Evolutionary conservation across 2,329 filamentous ascomycete genomes (phyloP).

Genomic region (Verticillium zaregamsianum): DNA sequence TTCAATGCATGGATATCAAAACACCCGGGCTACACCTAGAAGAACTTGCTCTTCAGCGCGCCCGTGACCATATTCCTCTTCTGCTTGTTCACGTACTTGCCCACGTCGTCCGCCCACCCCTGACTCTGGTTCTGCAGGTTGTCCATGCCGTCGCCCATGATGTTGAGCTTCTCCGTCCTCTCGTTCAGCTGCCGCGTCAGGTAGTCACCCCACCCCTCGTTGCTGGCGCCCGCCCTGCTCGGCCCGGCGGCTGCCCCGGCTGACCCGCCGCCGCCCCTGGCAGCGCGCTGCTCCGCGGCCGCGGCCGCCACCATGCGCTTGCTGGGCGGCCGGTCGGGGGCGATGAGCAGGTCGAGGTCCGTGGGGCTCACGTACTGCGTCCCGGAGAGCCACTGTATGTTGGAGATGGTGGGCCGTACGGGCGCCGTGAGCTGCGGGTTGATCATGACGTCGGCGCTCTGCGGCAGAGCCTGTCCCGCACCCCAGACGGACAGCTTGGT

Average conservation of each 20-base stretch:
- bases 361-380: conserved; percentile 85
- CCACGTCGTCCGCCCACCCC: conserved; percentile 83
- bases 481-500: conserved; percentile 84
- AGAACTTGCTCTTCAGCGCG: conserved; percentile 57
- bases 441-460: conserved; percentile 67
- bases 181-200: conserved; percentile 85
- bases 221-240: conserved; percentile 21
- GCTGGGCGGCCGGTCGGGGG: conserved; percentile 80
- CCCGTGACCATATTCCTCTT: conserved; percentile 82
- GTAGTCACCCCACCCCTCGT: conserved; percentile 72
- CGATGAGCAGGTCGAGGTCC: conserved; percentile 87
- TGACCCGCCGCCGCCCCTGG: conserved; percentile 28
- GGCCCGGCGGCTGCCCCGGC: conserved; percentile 18
- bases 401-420: conserved; percentile 86
- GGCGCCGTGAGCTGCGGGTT: conserved; percentile 73
- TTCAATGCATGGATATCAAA: neutral
- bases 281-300: conserved; percentile 66
- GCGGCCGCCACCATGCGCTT: conserved; percentile 83
- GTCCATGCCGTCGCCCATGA: conserved; percentile 83
- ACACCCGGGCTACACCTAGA: conserved; percentile 12
- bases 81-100: conserved; percentile 80
- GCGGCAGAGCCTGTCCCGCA: conserved; percentile 59
- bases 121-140: conserved; percentile 74
- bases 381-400: conserved; percentile 93
- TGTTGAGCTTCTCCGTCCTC: conserved; percentile 78